A percentile compares a stretch with the other conserved stretches of the same genome.
Conservation (phyloP, 495 filamentous ascomycete genomes). For the Immersiella caudata region DNA sequence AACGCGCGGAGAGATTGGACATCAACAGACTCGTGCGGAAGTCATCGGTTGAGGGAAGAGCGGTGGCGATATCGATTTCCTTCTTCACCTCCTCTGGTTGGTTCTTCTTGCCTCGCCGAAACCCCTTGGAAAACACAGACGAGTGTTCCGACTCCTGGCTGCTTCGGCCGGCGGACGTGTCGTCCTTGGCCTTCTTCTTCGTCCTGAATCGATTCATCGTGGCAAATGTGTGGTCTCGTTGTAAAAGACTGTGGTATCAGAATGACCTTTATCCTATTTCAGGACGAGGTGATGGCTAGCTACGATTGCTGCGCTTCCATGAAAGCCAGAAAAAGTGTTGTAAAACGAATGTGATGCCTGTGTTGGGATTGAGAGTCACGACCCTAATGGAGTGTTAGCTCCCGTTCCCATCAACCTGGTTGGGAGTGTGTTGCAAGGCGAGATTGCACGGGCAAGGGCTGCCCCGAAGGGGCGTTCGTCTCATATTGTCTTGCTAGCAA, state of each 20-base stretch:
- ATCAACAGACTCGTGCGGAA: slow-evolving; percentile 97
- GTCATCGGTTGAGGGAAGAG: slow-evolving; percentile 80
- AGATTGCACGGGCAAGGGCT: neutral
- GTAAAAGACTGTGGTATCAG: neutral
- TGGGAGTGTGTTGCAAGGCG: neutral
- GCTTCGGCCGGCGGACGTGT: slow-evolving; percentile 48
- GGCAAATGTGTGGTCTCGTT: slow-evolving; percentile 11
- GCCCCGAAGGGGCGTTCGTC: neutral
- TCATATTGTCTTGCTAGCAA: neutral
- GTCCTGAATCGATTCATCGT: slow-evolving; percentile 77
- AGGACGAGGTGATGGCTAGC: neutral
- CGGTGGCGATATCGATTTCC: slow-evolving; percentile 71
- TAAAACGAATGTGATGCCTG: neutral
- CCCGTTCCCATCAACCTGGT: neutral
- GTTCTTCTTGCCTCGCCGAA: slow-evolving; percentile 60
- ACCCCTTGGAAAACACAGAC: slow-evolving; percentile 43
- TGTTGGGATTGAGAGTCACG: neutral
- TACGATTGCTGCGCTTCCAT: slow-evolving; percentile 8
- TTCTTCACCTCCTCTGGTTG: slow-evolving; percentile 60
- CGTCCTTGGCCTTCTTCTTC: slow-evolving; percentile 69
- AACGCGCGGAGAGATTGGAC: slow-evolving; percentile 91
- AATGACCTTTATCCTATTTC: no score
- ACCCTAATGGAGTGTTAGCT: slow-evolving; percentile 1
- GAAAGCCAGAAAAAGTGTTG: neutral
- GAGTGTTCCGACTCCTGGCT: slow-evolving; percentile 55